Base-by-base conservation (phyloP, 2,329 filamentous ascomycete genomes). In the Ceratocystis lukuohia region DNA sequence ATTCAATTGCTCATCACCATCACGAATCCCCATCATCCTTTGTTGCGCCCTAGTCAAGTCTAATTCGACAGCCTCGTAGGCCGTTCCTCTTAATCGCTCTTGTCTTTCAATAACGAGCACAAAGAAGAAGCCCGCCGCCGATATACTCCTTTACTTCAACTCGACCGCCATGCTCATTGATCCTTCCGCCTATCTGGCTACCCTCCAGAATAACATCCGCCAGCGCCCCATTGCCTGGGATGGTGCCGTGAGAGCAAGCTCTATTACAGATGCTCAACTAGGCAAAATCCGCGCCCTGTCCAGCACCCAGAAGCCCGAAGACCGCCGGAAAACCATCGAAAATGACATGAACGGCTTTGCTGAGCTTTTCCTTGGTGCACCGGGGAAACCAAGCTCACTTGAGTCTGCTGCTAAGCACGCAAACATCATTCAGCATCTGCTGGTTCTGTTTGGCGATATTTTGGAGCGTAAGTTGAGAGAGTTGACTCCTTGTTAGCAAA, bases 141-240 rank as follows among this genome's bases (percentile, higher is more conserved):
- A 33, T 20, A 65, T 28, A 64, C 20, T 33, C 17, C 41, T 61
- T 33, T 20, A 37, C 20, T 20, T 6, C 28, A 61, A 28, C 48
- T 25, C 57, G 5, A 33, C 12, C 45, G 57, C 53, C 62, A 96
- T 96, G 92, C 93, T 91, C 75, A 84, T 96, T 76, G 91, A 96
- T 75, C 88, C 91, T 71, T 92, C 92, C 68, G 89, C 89, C 68
- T 96, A 96, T 77, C 85, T 85, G 67, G 78, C 79, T 74, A 93
- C 91, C 71, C 83, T 96, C 71, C 92, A 96, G 80, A 95, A 90
- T 84, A 97, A 97, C 81, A 96, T 97, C 76, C 90, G 94, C 74
- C 88, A 90, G 74, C 86, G 94, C 71, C 92, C 92, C 70, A 96
- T 99, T 77, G 92, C 93, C 67, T 99, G 94, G 94, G 93, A 97